Evolutionary conservation across 2,329 filamentous ascomycete genomes (phyloP), one percentile per base, ranked within the genome.

Genomic region (Penicillium olsonii): DNA sequence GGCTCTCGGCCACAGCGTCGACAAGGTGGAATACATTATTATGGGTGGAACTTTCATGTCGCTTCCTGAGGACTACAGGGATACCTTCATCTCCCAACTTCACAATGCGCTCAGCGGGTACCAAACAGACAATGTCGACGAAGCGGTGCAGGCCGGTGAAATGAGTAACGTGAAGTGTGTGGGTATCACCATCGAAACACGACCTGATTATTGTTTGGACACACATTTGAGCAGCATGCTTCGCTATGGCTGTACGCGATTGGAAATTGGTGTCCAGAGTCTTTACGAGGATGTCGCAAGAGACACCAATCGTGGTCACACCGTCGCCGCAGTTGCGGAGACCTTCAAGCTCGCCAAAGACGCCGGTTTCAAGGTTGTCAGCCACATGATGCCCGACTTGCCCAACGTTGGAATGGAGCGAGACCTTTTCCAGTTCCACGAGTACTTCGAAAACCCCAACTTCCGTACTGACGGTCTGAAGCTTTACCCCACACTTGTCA

Each of bases 11-110:
- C 94, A 99, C 72, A 96, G 90, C 38, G 94, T 99, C 40, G 94
- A 99, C 75, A 99, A 99, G 72, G 94, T 99, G 19, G 94, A 99
- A 76, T 99, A 97, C 72, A 99, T 99, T 67, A 96, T 99, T 68
- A 99, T 99, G 94, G 94, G 94, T 52, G 94, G 94, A 59, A 99
- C 94, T 0, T 99, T 99, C 74, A 99, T 99, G 95, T 97, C 92
- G 2, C 75, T 99, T 20, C 82, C 92, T 8, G 85, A 91, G 63
- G 85, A 87, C 19, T 99, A 99, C 71, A 81, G 94, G 22, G 90
- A 99, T 54, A 85, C 89, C 48, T 99, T 99, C 65, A 96, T 99
- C 52, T 87, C 91, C 1, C 92, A 96, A 66, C 80, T 99, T 42
- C 94, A 99, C 75, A 99, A 99, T 67, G 94, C 94, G 1, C 82